A percentile compares a stretch with the other conserved stretches of the same genome.
Conservation (phyloP, 2,329 filamentous ascomycete genomes). For the Cryoendolithus antarcticus region DNA sequence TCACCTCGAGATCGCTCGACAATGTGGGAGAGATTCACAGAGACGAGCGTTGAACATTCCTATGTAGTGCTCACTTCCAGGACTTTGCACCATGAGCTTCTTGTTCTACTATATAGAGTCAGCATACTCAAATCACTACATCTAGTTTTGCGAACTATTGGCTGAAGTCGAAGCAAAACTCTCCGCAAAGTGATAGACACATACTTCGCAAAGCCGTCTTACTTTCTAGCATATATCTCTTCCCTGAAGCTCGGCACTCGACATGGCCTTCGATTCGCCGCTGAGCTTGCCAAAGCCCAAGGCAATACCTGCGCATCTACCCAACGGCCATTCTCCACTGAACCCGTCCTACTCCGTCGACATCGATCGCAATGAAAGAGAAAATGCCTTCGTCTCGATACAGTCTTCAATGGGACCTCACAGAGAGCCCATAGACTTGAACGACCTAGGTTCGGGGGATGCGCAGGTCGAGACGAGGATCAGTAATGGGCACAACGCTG, state of each 20-base stretch:
- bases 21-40: too few relatives aligned
- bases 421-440: slow-evolving; percentile 34
- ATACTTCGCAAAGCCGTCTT: too few relatives aligned
- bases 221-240: too few relatives aligned
- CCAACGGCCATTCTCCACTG: slow-evolving; percentile 44
- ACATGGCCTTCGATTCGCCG: too few relatives aligned
- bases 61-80: slow-evolving; percentile 15
- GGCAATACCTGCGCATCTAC: slow-evolving; percentile 44
- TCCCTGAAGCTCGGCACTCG: too few relatives aligned
- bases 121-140: slow-evolving; percentile 22
- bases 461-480: background rate
- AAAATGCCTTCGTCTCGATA: slow-evolving; percentile 47
- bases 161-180: background rate
- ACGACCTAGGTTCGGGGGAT: slow-evolving; percentile 12
- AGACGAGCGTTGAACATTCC: slow-evolving; percentile 20
- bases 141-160: slow-evolving; percentile 9
- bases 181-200: too few relatives aligned
- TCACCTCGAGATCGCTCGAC: too few relatives aligned
- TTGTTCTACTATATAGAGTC: slow-evolving; percentile 25
- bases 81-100: slow-evolving; percentile 16
- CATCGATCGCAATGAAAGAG: slow-evolving; percentile 39
- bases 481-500: slow-evolving; percentile 3
- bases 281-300: slow-evolving; percentile 22
- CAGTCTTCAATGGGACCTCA: slow-evolving; percentile 42
- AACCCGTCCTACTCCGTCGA: slow-evolving; percentile 31